A percentile compares a stretch with the other conserved stretches of the same genome.
phyloP scores from a whole-genome alignment of 2,329 filamentous ascomycete genomes.

The Cadophora sp. region DNA sequence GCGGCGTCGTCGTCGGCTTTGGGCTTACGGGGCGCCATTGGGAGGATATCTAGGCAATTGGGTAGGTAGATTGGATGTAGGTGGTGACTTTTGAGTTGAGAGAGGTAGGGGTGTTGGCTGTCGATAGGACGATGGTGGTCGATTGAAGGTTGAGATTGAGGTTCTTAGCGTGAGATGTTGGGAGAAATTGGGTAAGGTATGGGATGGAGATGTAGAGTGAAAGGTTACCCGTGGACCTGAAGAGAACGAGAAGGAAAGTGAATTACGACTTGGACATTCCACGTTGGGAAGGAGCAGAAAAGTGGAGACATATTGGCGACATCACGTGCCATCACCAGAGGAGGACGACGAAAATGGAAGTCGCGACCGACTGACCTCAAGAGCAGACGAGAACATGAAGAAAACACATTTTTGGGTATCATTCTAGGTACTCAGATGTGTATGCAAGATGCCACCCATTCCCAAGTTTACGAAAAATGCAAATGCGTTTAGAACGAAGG shows the following conservation, averaged over 20 bases:
- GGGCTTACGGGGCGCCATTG: constrained; percentile 37
- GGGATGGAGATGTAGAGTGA: background rate
- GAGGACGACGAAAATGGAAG: background rate
- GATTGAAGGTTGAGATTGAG: too few relatives aligned
- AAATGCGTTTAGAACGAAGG: constrained; percentile 14
- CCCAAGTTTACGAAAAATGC: background rate
- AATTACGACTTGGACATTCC: background rate
- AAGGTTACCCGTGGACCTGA: background rate
- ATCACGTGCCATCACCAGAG: background rate
- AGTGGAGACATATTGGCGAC: background rate
- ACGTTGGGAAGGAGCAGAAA: background rate
- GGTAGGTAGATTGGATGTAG: background rate
- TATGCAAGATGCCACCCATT: background rate
- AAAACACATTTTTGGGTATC: constrained; percentile 34
- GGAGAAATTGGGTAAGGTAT: too few relatives aligned
- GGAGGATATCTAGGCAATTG: background rate
- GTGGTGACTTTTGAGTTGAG: background rate
- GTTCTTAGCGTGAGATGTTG: background rate
- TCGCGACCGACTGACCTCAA: background rate
- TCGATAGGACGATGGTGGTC: too few relatives aligned
- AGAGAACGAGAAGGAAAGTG: background rate
- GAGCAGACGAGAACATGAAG: constrained; percentile 9
- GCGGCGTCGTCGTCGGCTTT: constrained; percentile 28
- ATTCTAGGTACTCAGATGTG: constrained; percentile 32
- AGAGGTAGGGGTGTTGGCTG: background rate